Base-by-base conservation (phyloP, 257 asterid species). In the Perilla frutescens region DNA sequence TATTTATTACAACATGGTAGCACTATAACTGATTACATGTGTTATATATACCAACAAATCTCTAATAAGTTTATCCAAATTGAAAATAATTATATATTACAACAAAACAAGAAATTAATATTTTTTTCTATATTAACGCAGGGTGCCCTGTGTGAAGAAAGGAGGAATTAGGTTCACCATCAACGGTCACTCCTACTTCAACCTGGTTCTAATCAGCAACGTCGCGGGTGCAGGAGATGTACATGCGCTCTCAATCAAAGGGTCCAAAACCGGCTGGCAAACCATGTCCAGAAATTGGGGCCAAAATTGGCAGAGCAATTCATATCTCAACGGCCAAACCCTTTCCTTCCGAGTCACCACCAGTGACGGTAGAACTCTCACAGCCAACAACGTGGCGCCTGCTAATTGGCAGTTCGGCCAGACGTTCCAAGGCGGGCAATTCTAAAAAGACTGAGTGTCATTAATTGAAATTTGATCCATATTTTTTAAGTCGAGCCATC, bases 151-250 rank as follows among this genome's bases (percentile, higher is more conserved):
- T 78, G 57, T 55, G 12, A 86, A 76, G 80, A 84, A 70, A 36
- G 90, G 87, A 5, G 88, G 90, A 6, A 79, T 86, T 3, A 70
- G 90, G 63, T 86, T 83, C 70, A 83, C 87, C 8, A 75, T 86
- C 40, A 81, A 84, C 62, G 91, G 91, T 2, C 91, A 86, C 63
- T 47, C 85, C 2, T 86, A 53, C 83, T 86, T 86, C 84, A 84
- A 86, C 81, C 48, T 86, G 82, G 87, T 84, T 29, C 10, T 86
- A 66, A 57, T 86, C 75, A 81, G 79, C 78, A 86, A 86, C 51
- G 88, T 84, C 40, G 91, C 81, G 0, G 88, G 91, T 58, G 80
- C 83, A 77, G 91, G 91, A n/a, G 88, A 86, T 36, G 83, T 84
- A 50, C 87, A 80, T 75, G 69, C 85, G 4, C 85, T 84, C n/a